These are phyloP conservation scores for Pisolithus microcarpus DNA, from an alignment of 768 basidiomycete species.

Conservation along the genomic window DNA sequence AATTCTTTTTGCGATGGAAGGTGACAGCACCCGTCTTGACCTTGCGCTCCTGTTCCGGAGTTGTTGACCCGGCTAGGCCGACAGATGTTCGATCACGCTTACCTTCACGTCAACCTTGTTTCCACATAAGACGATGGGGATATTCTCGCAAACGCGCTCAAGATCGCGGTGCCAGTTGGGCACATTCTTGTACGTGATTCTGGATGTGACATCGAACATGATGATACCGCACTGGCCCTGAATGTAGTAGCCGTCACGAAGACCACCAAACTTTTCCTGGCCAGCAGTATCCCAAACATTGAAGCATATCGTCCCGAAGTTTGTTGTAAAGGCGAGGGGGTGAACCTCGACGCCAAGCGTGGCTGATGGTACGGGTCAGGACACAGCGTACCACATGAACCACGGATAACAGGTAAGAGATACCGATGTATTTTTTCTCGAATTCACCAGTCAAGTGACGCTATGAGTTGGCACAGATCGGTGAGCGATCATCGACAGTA, in stretches of 20 bases:
- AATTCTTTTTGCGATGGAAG: conserved; percentile 99
- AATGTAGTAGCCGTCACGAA: conserved; percentile 94
- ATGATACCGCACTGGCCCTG: conserved; percentile 99
- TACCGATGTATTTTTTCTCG: conserved; percentile 99
- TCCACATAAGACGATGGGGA: conserved; percentile 97
- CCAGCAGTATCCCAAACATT: conserved; percentile 99
- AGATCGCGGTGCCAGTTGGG: conserved; percentile 99
- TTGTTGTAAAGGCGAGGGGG: conserved; percentile 92
- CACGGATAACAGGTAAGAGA: conserved; percentile 5
- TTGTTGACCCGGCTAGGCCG: conserved; percentile 5
- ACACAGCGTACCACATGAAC: conserved; percentile 8
- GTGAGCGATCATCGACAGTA: conserved; percentile 39
- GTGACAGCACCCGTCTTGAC: conserved; percentile 98
- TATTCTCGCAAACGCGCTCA: conserved; percentile 99
- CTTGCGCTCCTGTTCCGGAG: conserved; percentile 79
- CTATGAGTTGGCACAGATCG: conserved; percentile 50
- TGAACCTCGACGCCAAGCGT: conserved; percentile 99
- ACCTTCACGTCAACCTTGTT: conserved; percentile 99
- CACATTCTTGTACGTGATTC: conserved; percentile 99
- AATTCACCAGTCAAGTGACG: conserved; percentile 99
- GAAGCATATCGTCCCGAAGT: conserved; percentile 98
- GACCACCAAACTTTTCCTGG: conserved; percentile 99
- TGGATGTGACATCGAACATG: conserved; percentile 99
- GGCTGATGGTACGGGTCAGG: conserved; percentile 43
- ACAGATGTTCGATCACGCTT: conserved; percentile 15